Base-by-base conservation (phyloP, 176 grass and related monocot species). In the Echinochloa phyllopogon region DNA sequence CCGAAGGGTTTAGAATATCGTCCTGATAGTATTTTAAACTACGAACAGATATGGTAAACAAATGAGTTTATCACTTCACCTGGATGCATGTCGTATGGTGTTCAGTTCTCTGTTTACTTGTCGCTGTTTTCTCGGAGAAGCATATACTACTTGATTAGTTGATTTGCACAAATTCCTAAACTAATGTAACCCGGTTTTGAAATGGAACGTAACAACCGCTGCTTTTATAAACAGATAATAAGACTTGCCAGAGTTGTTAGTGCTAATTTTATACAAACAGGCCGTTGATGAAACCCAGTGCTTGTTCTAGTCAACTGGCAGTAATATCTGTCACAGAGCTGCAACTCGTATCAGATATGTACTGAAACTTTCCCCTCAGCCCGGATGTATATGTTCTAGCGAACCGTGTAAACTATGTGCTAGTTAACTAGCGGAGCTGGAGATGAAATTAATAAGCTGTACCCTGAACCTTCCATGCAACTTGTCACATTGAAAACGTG, bases 1-100 rank as follows among this genome's bases (percentile, higher is more conserved):
- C 27, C 6, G 10, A 68, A 17, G 23, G 27, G 17, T 53, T 38
- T 15, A n/a, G 6, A 57, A 47, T 45, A 7, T 57, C 44, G 38
- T 55, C 57, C 33, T 8, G 50, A 58, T 77, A 58, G 6, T 47
- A 18, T 20, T 66, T 42, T 56, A 20, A 24, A 58, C 20, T 43
- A 27, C 10, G 18, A 57, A 15, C 41, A 60, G 75, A 71, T 48
- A 68, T 36, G 57, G 57, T 43, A 80, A 79, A 72, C 55, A 86
- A 71, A 82, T 67, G 5, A 20, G 75, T 39, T 64, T 41, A 27
- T 69, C 15, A 21, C 27, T 61, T 82, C 63, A 41, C 17, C 21
- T 21, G 6, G 52, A 75, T 69, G 41, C 69, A 24, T 84, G 49
- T 79, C 36, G 2, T 66, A 9, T 40, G 37, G 24, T 10, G 12